These are phyloP conservation scores for Talaromyces sp. DNA, from an alignment of 2,329 filamentous ascomycete genomes.

Conservation along the genomic window DNA sequence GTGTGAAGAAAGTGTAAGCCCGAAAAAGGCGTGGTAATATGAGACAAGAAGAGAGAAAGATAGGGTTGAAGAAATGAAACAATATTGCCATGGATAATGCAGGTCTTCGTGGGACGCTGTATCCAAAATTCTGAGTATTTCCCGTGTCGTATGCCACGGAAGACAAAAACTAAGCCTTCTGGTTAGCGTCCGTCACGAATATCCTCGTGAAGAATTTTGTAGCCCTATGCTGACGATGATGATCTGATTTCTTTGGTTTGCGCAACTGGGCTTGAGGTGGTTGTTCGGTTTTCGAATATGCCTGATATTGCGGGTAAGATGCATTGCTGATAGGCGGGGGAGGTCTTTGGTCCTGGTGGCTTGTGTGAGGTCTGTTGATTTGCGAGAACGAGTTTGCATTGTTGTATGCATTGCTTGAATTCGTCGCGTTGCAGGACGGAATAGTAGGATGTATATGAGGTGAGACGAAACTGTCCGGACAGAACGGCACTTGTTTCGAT, in stretches of 20 bases:
- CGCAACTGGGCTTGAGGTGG: neutral
- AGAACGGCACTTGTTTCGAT: conserved; percentile 8
- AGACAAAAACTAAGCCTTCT: neutral
- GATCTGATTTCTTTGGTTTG: neutral
- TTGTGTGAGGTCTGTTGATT: neutral
- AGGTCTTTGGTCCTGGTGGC: neutral
- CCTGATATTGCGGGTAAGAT: neutral
- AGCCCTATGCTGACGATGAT: neutral
- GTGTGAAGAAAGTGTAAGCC: too few species aligned
- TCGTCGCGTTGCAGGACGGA: neutral
- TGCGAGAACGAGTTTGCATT: neutral
- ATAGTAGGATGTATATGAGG: neutral
- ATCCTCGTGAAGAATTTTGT: conserved; percentile 5
- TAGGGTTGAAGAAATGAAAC: neutral
- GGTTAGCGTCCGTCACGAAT: neutral
- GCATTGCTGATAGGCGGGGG: neutral
- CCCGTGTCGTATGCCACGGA: neutral
- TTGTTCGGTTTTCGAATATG: neutral
- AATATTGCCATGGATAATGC: neutral
- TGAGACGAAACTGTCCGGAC: conserved; percentile 10
- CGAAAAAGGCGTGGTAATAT: too few species aligned
- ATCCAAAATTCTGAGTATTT: neutral
- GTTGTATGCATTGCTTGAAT: neutral
- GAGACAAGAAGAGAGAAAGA: neutral
- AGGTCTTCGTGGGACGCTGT: neutral